Conservation (phyloP, 163 green algal species). For the Volvox carteri region DNA sequence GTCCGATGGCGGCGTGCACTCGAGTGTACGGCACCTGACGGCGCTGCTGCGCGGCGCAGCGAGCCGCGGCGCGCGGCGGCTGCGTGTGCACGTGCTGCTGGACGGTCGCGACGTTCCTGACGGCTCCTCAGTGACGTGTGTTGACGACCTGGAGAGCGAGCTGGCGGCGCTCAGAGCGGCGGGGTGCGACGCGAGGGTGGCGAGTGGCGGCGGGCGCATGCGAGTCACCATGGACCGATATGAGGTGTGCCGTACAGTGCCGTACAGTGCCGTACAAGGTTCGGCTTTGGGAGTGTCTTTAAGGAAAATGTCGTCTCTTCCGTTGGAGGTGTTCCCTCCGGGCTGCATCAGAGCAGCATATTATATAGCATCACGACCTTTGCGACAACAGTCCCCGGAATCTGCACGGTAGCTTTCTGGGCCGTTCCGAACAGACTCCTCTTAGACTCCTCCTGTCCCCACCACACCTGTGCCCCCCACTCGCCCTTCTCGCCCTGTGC, state of each 20-base stretch:
- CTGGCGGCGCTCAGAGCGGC: constrained; percentile 70
- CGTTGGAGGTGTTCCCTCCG: too few species aligned
- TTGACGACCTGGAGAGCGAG: constrained; percentile 80
- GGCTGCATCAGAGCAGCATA: too few species aligned
- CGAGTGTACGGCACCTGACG: constrained; percentile 86
- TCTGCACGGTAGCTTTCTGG: too few species aligned
- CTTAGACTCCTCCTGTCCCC: neutral
- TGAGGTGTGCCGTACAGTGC: constrained; percentile 71
- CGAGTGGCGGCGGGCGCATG: constrained; percentile 93
- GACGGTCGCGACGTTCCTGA: constrained; percentile 95
- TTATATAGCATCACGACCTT: too few species aligned
- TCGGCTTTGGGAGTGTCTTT: too few species aligned
- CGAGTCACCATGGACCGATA: constrained; percentile 94
- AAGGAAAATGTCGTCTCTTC: too few species aligned
- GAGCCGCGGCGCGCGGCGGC: constrained; percentile 85
- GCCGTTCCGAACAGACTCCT: too few species aligned
- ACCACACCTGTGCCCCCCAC: neutral
- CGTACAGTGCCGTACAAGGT: neutral
- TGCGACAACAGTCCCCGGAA: too few species aligned
- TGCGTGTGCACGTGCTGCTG: constrained; percentile 92
- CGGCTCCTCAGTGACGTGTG: constrained; percentile 83
- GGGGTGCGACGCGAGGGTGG: constrained; percentile 87
- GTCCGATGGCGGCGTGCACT: constrained; percentile 94
- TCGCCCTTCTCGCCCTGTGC: neutral
- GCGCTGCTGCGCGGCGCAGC: constrained; percentile 70